phyloP scores from a whole-genome alignment of 2,329 filamentous ascomycete genomes.

The Canariomyces notabilis region DNA sequence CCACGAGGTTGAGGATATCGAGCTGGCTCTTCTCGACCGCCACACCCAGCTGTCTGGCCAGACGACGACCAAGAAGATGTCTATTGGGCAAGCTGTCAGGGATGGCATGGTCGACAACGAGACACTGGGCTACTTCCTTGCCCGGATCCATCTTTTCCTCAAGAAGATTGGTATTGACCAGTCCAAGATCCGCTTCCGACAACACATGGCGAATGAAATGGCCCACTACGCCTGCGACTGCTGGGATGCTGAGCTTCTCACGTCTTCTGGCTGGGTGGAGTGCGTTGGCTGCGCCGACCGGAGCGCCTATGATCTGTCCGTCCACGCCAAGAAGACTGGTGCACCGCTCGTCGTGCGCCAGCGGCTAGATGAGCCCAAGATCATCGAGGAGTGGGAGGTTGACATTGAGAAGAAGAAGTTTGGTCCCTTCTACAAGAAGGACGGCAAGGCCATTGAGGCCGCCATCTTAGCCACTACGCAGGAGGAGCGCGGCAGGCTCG shows the following conservation, averaged over 20 bases:
- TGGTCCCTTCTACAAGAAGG: slow-evolving; percentile 91
- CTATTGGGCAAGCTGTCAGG: slow-evolving; percentile 81
- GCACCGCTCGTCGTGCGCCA: slow-evolving; percentile 81
- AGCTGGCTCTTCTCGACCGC: slow-evolving; percentile 79
- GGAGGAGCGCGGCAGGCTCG: slow-evolving; percentile 73
- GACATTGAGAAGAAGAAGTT: slow-evolving; percentile 94
- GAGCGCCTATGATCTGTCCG: slow-evolving; percentile 87
- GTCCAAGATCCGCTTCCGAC: slow-evolving; percentile 87
- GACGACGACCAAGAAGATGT: slow-evolving; percentile 66
- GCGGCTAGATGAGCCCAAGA: slow-evolving; percentile 69
- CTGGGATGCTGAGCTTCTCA: slow-evolving; percentile 93
- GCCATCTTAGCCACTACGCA: slow-evolving; percentile 73
- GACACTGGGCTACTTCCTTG: slow-evolving; percentile 95
- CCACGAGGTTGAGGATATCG: slow-evolving; percentile 73
- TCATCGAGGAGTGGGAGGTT: slow-evolving; percentile 81
- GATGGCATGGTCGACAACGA: slow-evolving; percentile 88
- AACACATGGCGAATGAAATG: slow-evolving; percentile 80
- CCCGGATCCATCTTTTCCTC: slow-evolving; percentile 87
- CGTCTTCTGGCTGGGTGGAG: slow-evolving; percentile 94
- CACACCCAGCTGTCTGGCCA: slow-evolving; percentile 82
- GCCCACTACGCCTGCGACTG: slow-evolving; percentile 95
- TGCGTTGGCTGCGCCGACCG: slow-evolving; percentile 92
- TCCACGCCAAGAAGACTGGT: slow-evolving; percentile 90
- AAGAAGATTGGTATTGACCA: slow-evolving; percentile 81
- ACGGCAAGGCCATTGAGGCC: slow-evolving; percentile 77